These are phyloP conservation scores for Tubosaeta brunneosetosa DNA, from an alignment of 768 basidiomycete species.

Conservation along the genomic window DNA sequence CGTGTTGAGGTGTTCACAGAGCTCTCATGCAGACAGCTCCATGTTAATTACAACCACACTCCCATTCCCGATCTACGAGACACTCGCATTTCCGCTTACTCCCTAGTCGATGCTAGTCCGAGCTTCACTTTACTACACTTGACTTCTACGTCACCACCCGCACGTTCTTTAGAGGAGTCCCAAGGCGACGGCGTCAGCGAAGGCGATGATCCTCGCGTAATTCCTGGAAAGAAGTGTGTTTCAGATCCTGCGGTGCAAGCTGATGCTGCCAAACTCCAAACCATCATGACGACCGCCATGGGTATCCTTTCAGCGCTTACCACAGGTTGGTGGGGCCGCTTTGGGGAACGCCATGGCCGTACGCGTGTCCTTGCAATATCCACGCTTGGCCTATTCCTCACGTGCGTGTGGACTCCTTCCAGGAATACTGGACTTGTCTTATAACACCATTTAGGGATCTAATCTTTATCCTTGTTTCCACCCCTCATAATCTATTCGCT, in stretches of 20 bases:
- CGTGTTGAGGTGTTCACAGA: conserved; percentile 78
- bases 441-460: conserved; percentile 52
- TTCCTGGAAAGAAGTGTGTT: conserved; percentile 37
- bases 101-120: conserved; percentile 6
- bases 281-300: conserved; percentile 71
- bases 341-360: conserved; percentile 72
- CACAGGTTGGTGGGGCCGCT: conserved; percentile 83
- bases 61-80: background rate
- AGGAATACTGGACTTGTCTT: background rate
- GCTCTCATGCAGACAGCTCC: conserved; percentile 62
- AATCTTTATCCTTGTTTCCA: conserved; percentile 75
- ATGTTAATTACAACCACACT: conserved; percentile 41
- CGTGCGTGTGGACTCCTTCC: conserved; percentile 47
- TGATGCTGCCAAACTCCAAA: conserved; percentile 69
- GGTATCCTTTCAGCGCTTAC: conserved; percentile 76
- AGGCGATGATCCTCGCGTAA: conserved; percentile 36
- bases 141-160: conserved; percentile 1
- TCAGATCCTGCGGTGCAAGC: conserved; percentile 58
- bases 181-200: conserved; percentile 28
- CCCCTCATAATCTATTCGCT: conserved; percentile 51
- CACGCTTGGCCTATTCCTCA: conserved; percentile 64
- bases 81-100: background rate
- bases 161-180: conserved; percentile 10
- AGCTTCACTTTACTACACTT: conserved; percentile 11
- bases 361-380: conserved; percentile 67